Conservation (phyloP, 1,284 basidiomycete genomes). For the Leccinum angustisporum region DNA sequence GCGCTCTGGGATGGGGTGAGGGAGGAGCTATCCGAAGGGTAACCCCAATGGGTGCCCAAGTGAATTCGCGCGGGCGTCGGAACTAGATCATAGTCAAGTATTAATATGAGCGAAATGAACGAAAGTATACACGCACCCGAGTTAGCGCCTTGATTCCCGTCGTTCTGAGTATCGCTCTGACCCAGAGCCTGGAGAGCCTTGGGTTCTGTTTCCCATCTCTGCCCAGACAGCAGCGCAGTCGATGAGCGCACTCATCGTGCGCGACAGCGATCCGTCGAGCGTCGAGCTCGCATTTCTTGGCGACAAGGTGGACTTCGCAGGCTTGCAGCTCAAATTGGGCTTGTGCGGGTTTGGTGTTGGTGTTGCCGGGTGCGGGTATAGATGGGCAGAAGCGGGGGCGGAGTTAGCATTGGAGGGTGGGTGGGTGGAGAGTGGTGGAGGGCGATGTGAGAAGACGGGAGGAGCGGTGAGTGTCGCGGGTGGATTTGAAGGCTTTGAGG, state of each 20-base stretch:
- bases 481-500: constrained; percentile 68
- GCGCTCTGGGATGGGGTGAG: constrained; percentile 67
- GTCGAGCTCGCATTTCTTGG: no score
- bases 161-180: no score
- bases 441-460: constrained; percentile 25
- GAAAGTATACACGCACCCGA: background rate
- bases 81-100: background rate
- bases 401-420: constrained; percentile 27
- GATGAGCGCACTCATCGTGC: constrained; percentile 4
- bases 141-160: no score
- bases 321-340: no score
- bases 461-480: constrained; percentile 42
- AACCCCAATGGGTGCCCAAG: constrained; percentile 3
- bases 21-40: constrained; percentile 49
- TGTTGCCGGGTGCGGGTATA: no score
- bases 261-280: constrained; percentile 37
- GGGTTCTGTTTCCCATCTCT: no score
- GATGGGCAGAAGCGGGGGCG: constrained; percentile 14
- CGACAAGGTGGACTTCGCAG: no score
- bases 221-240: no score
- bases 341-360: no score
- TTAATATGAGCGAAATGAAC: background rate
- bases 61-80: background rate
- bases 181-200: no score
- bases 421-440: constrained; percentile 32